Base-by-base conservation (phyloP, 768 basidiomycete genomes). In the Mycena belliarum region DNA sequence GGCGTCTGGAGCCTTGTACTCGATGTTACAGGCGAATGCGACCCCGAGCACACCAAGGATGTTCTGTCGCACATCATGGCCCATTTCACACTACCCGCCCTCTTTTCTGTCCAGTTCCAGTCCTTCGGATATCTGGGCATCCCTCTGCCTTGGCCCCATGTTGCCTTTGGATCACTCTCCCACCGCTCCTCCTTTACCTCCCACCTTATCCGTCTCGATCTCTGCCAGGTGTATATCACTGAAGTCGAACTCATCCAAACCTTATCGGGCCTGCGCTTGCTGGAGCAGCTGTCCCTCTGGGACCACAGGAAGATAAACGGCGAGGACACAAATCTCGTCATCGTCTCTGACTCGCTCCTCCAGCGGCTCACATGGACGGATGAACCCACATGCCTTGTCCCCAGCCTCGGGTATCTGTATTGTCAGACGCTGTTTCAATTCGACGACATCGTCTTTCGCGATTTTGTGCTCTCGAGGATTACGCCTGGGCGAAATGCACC, bases 331-430 rank as follows among this genome's bases (percentile, higher is more conserved):
- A 23, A 42, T 9, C 15, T 29, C 24, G n/a, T 49, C 11, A 12
- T 49, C 29, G n/a, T 49, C 55, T 49, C 29, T 21, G n/a, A 44
- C 41, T 56, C 55, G 4, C 55, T 56, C 21, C 41, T 56, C 11
- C 40, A 26, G 16, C 55, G 29, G 1, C 55, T 56, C 29, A 49
- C 23, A 32, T 56, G 55, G 55, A 29, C 48, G 16, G 28, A 40
- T 14, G 47, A 49, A 16, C 40, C 48, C 47, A 32, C 40, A 16
- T 56, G 55, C 24, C 38, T 56, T 38, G 55, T 56, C 28, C 55
- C 55, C 23, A 24, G 2, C 7, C 55, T 56, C 42, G 49, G 29
- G 11, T 49, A 7, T 24, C 32, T 56, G 9, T 18, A 35, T 6
- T 29, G 18, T 15, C 38, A 49, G n/a, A 47, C 53, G 0, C n/a